phyloP scores from a whole-genome alignment of 257 asterid species.

The Nicotiana obtusifolia region DNA sequence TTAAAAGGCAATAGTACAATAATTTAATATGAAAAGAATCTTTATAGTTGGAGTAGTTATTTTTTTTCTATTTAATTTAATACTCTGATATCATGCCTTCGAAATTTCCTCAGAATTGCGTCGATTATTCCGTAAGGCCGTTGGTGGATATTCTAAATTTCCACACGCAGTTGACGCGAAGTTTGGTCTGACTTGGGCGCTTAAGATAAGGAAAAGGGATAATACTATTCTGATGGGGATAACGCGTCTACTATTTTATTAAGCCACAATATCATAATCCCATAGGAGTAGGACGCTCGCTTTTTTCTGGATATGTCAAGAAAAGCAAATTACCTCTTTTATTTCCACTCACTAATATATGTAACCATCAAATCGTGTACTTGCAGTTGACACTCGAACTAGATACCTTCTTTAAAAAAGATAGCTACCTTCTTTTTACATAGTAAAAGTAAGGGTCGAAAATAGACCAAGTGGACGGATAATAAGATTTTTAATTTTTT shows the following conservation, averaged over 20 bases:
- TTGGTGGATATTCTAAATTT: background rate
- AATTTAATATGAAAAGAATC: background rate
- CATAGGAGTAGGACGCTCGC: background rate
- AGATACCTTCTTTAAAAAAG: too few relatives aligned
- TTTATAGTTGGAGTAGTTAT: background rate
- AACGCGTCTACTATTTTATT: background rate
- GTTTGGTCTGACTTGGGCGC: background rate
- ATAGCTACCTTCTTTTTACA: too few relatives aligned
- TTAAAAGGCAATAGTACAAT: too few relatives aligned
- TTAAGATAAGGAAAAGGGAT: background rate
- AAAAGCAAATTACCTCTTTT: background rate
- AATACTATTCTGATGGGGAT: background rate
- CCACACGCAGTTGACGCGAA: conserved; percentile 1
- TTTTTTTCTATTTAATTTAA: background rate
- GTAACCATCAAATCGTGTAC: too few relatives aligned
- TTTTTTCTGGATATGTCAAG: background rate
- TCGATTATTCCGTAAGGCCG: background rate
- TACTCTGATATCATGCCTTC: background rate
- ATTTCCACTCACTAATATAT: background rate
- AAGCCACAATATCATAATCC: background rate
- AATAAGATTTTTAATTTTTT: background rate
- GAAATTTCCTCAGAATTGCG: background rate
- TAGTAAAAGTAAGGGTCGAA: too few relatives aligned
- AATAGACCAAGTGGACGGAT: background rate
- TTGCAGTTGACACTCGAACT: too few relatives aligned